Percentiles rank a stretch among this genome's conserved stretches.
phyloP scores from a whole-genome alignment of 2,329 filamentous ascomycete genomes.

The Pseudogymnoascus sp. region DNA sequence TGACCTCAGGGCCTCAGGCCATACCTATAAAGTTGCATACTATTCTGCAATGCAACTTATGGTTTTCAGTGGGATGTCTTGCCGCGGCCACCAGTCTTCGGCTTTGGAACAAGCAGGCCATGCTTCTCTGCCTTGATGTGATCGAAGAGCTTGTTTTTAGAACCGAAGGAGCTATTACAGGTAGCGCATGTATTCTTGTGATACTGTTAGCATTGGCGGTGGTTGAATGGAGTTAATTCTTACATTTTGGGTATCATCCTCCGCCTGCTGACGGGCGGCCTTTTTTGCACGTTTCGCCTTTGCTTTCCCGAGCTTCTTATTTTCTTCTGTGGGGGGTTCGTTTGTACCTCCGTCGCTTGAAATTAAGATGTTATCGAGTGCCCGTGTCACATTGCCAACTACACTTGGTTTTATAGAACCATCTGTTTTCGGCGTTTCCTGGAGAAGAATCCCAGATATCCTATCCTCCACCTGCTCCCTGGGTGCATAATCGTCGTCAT shows the following conservation, averaged over 20 bases:
- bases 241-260: slow-evolving; percentile 12
- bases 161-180: slow-evolving; percentile 52
- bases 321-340: slow-evolving; percentile 16
- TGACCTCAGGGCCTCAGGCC: background rate
- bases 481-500: slow-evolving; percentile 31
- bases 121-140: slow-evolving; percentile 55
- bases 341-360: slow-evolving; percentile 19
- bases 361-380: slow-evolving; percentile 16
- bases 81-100: slow-evolving; percentile 23
- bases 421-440: background rate
- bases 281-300: slow-evolving; percentile 48
- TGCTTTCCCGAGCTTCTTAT: slow-evolving; percentile 42
- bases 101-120: slow-evolving; percentile 40
- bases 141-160: slow-evolving; percentile 56
- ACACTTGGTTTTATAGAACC: slow-evolving; percentile 16
- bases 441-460: slow-evolving; percentile 15
- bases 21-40: background rate
- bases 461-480: slow-evolving; percentile 27
- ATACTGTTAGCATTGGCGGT: slow-evolving; percentile 14
- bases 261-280: slow-evolving; percentile 33
- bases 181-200: slow-evolving; percentile 45
- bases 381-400: slow-evolving; percentile 17
- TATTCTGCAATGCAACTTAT: slow-evolving; percentile 7
- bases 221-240: background rate
- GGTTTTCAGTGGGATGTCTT: background rate